Evolutionary conservation across 331 rosid species (phyloP).

Genomic region (Quercus lobata): DNA sequence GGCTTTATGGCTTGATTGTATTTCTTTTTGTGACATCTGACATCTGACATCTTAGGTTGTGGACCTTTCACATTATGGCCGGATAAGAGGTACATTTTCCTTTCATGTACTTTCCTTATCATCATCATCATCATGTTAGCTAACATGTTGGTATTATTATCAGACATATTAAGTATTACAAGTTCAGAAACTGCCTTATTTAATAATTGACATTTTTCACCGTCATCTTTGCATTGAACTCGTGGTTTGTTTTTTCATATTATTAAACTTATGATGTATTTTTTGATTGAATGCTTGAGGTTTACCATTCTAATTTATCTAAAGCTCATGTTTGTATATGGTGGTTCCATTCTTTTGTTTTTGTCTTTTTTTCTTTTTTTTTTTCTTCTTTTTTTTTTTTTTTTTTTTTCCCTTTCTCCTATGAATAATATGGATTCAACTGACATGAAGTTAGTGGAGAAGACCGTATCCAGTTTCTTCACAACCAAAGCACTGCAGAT

Average conservation of each 20-base stretch:
- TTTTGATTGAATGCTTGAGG: not conserved
- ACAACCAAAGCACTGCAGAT: conserved; percentile 92
- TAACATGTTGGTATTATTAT: not conserved
- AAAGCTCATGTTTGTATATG: not conserved
- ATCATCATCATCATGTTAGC: not conserved
- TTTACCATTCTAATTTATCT: not conserved
- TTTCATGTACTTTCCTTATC: not conserved
- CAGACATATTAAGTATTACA: not conserved
- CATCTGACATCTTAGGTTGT: conserved; percentile 56
- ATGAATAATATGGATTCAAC: conserved; percentile 15
- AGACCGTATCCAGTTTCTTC: conserved; percentile 87
- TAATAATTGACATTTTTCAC: not conserved
- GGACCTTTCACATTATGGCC: conserved; percentile 93
- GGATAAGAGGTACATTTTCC: conserved; percentile 73
- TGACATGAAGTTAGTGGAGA: conserved; percentile 76
- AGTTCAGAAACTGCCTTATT: not conserved
- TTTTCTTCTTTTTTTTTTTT: not conserved
- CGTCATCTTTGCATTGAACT: not conserved
- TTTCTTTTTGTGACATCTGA: conserved; percentile 4
- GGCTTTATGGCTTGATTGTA: conserved; percentile 10
- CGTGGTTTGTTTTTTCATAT: not conserved
- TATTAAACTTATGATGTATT: not conserved
- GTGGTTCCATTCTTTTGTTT: not conserved
- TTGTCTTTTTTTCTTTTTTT: not conserved
- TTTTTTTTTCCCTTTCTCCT: not conserved